These are phyloP conservation scores for Anthostomella pinea DNA, from an alignment of 2,329 filamentous ascomycete genomes.

Conservation along the genomic window DNA sequence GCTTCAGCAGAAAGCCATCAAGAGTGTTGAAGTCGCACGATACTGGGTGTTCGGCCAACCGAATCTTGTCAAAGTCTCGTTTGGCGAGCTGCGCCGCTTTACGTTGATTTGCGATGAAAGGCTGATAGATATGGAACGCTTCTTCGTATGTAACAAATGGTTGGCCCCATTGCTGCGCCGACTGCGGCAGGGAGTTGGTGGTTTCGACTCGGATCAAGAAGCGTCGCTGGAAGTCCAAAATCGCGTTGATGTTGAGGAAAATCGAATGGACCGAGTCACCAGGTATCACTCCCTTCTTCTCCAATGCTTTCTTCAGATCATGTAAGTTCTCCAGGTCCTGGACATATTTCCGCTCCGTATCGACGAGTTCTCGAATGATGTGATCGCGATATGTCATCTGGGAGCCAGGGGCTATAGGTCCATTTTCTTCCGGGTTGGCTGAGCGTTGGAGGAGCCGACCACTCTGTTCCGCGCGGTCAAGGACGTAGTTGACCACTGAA, in stretches of 20 bases:
- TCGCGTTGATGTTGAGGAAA: conserved; percentile 92
- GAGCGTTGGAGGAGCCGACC: conserved; percentile 67
- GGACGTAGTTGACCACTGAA: conserved; percentile 86
- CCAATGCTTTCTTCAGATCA: conserved; percentile 83
- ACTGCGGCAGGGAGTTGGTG: conserved; percentile 77
- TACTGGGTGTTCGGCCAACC: conserved; percentile 70
- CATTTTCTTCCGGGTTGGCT: conserved; percentile 55
- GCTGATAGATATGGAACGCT: conserved; percentile 88
- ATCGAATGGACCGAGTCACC: conserved; percentile 92
- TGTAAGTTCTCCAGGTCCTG: conserved; percentile 94
- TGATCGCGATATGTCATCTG: conserved; percentile 77
- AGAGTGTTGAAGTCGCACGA: conserved; percentile 84
- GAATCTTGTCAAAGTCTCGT: conserved; percentile 83
- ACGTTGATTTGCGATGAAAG: conserved; percentile 94
- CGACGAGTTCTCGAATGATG: conserved; percentile 86
- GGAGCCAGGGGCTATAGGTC: conserved; percentile 54
- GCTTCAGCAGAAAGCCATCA: conserved; percentile 91
- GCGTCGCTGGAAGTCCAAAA: conserved; percentile 91
- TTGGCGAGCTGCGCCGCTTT: conserved; percentile 84
- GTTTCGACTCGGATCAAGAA: conserved; percentile 96
- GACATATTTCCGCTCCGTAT: conserved; percentile 96
- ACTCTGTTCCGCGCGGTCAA: conserved; percentile 78
- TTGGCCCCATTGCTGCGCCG: conserved; percentile 89
- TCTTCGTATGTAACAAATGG: conserved; percentile 84
- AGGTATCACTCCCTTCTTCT: conserved; percentile 82